phyloP scores from a whole-genome alignment of 371 early-diverging fungal genomes.

The Rhizopus sp. region DNA sequence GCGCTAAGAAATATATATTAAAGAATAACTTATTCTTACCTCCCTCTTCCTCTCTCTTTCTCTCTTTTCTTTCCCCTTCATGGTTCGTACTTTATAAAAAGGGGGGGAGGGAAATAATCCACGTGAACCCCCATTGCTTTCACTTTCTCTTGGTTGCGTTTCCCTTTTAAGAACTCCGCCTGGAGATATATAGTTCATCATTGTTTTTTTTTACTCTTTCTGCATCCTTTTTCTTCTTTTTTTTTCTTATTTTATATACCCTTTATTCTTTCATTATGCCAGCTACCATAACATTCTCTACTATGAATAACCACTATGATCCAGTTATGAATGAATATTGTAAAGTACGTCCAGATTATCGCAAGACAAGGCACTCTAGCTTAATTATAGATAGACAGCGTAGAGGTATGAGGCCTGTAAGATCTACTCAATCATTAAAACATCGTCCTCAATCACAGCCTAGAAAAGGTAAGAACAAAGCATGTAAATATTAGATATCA shows the following conservation, averaged over 20 bases:
- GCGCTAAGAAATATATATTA: too few relatives aligned
- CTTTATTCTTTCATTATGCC: slow-evolving; percentile 4
- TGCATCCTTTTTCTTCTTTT: background rate
- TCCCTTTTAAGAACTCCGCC: background rate
- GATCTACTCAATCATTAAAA: slow-evolving; percentile 6
- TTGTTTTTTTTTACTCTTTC: background rate
- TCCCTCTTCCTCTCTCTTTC: too few relatives aligned
- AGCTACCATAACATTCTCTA: slow-evolving; percentile 7
- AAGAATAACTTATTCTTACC: too few relatives aligned
- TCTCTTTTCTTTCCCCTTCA: too few relatives aligned
- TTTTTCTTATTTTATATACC: background rate
- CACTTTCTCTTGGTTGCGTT: background rate
- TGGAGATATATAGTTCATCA: background rate
- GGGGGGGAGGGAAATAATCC: too few relatives aligned
- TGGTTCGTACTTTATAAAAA: too few relatives aligned
- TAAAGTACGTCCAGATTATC: slow-evolving; percentile 9
- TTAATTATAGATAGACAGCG: slow-evolving; percentile 4
- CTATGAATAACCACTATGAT: slow-evolving; percentile 7
- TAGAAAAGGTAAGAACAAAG: slow-evolving; percentile 17
- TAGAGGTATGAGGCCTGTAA: slow-evolving; percentile 16
- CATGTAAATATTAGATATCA: background rate
- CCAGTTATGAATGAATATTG: slow-evolving; percentile 8
- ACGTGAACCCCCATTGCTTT: too few relatives aligned
- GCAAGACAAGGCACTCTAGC: slow-evolving; percentile 1
- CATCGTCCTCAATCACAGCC: slow-evolving; percentile 1